Evolutionary conservation across 352 stramenopile species (phyloP).

Genomic region (Blastocystis sp.): DNA sequence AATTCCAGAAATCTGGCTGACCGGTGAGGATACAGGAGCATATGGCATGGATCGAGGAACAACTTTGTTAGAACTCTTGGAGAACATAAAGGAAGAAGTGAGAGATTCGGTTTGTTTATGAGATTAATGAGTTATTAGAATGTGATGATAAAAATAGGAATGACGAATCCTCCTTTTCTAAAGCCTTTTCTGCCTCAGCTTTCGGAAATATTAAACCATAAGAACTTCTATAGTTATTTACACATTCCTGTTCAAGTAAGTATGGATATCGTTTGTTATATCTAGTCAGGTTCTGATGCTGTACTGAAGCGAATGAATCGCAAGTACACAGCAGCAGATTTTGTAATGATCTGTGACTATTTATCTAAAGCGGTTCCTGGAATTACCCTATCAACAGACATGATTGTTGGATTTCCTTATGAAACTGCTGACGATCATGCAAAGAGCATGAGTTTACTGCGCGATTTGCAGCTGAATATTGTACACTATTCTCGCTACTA

Average conservation of each 20-base stretch:
- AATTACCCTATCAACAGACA: slow-evolving; percentile 81
- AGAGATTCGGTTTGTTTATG: neutral
- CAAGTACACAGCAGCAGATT: slow-evolving; percentile 78
- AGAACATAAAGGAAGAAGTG: slow-evolving; percentile 13
- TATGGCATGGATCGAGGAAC: slow-evolving; percentile 81
- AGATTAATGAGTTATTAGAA: slow-evolving; percentile 47
- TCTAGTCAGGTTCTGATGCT: slow-evolving; percentile 74
- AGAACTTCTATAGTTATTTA: slow-evolving; percentile 77
- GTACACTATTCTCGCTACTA: slow-evolving; percentile 88
- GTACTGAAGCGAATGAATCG: slow-evolving; percentile 81
- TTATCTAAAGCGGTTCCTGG: slow-evolving; percentile 72
- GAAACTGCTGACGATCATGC: slow-evolving; percentile 80
- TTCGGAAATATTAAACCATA: slow-evolving; percentile 72
- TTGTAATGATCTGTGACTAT: slow-evolving; percentile 71
- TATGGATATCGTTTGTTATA: neutral
- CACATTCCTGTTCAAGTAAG: slow-evolving; percentile 76
- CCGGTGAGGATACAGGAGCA: slow-evolving; percentile 80
- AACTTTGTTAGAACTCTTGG: slow-evolving; percentile 72
- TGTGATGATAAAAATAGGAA: slow-evolving; percentile 80
- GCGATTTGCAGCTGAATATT: slow-evolving; percentile 78
- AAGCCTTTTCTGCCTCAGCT: slow-evolving; percentile 75
- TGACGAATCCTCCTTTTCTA: slow-evolving; percentile 86
- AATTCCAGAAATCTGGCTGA: slow-evolving; percentile 83
- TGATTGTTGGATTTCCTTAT: slow-evolving; percentile 82
- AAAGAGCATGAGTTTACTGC: slow-evolving; percentile 76